Percentiles rank a stretch among this genome's conserved stretches.
phyloP scores from a whole-genome alignment of 441 rosid species.

The Erysimum cheiri region DNA sequence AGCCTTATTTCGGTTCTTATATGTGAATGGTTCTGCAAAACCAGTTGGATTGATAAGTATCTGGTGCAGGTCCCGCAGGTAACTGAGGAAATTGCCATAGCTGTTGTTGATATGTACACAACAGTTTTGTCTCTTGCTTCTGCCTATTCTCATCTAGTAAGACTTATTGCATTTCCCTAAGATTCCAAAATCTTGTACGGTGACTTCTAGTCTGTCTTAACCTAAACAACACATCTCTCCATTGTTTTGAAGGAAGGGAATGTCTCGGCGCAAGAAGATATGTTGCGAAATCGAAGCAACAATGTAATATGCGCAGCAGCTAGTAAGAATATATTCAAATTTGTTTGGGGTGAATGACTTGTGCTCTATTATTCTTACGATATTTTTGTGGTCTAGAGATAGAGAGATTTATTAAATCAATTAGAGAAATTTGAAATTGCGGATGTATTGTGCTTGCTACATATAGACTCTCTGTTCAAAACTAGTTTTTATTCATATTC shows the following conservation, averaged over 20 bases:
- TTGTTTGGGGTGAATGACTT: constrained; percentile 71
- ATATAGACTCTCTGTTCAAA: too few species aligned
- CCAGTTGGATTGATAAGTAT: neutral
- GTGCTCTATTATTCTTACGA: neutral
- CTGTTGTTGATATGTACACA: constrained; percentile 81
- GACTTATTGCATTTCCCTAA: constrained; percentile 42
- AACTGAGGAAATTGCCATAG: constrained; percentile 79
- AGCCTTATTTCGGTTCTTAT: constrained; percentile 14
- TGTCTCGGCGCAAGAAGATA: constrained; percentile 71
- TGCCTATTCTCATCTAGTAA: constrained; percentile 85
- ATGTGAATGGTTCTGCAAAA: neutral
- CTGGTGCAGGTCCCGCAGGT: constrained; percentile 80
- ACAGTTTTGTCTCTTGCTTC: constrained; percentile 78
- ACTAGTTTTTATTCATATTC: too few species aligned
- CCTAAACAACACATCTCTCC: neutral
- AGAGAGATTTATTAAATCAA: too few species aligned
- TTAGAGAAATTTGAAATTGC: too few species aligned
- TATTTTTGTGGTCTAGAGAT: neutral
- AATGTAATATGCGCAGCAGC: constrained; percentile 59
- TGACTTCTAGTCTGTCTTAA: neutral
- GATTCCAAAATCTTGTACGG: neutral
- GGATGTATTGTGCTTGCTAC: too few species aligned
- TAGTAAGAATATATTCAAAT: constrained; percentile 72
- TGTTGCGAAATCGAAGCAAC: constrained; percentile 76
- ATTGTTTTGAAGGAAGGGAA: constrained; percentile 68